Base-by-base conservation (phyloP, 331 rosid species). In the Saraca asoca region DNA sequence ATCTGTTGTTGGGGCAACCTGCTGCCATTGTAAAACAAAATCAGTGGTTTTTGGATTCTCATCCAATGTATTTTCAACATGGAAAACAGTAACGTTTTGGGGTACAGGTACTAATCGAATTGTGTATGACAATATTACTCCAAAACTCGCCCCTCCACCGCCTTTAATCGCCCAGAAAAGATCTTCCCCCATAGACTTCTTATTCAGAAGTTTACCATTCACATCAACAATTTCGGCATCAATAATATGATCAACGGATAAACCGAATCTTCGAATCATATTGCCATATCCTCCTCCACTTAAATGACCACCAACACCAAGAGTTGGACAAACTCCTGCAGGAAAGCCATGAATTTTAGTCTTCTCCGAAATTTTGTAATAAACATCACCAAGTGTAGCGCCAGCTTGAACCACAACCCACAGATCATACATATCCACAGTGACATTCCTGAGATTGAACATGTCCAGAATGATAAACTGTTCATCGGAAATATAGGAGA, bases 161-260 rank as follows among this genome's bases (percentile, higher is more conserved):
- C n/a, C n/a, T n/a, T n/a, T n/a, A n/a, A n/a, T n/a, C n/a, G 87
- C 87, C 87, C 84, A 82, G 41, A 82, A 82, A 9, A 79, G 50
- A 50, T 83, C 87, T 13, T 83, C 82, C 5, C 85, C 87, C 84
- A 83, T 79, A 5, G 78, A 59, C 3, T 48, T 20, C 0, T 67
- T 62, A 7, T 79, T 76, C 0, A 76, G 66, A 8, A 76, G 59
- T 19, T 31, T 77, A 3, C 87, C 85, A 0, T 69, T 66, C 0
- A 49, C 70, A 20, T 76, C 75, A 12, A 83, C 80, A 20, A 83
- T 64, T 71, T 38, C 48, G 0, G 87, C 87, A 19, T 83, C 87
- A 14, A 79, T 14, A 10, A 79, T 55, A 16, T 69, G 66, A 29
- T 83, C 87, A 7, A 73, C 76, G 9, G 87, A 61, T 2, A 83